Percentiles rank a stretch among this genome's conserved stretches.
Conservation (phyloP, 208 protist genomes). For the Acanthamoeba castellanii region DNA sequence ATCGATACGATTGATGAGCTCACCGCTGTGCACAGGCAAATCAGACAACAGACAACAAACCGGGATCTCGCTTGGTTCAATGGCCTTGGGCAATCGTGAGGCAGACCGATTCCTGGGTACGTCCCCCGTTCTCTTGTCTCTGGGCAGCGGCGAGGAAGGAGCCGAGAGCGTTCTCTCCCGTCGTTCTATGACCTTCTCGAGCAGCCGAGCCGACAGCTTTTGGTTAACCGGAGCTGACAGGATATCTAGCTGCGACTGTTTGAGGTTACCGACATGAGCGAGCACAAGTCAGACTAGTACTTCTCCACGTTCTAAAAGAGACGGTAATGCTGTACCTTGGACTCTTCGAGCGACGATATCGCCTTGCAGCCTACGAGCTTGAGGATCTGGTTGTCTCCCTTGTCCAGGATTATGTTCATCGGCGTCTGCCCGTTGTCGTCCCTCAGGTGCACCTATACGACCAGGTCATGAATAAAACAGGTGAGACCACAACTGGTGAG, state of each 20-base stretch:
- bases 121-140: not conserved
- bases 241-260: slow-evolving; percentile 1
- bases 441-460: slow-evolving; percentile 34
- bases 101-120: not conserved
- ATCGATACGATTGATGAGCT: not conserved
- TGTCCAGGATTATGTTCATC: slow-evolving; percentile 64
- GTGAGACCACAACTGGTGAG: not conserved
- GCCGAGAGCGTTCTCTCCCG: not conserved
- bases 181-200: not conserved
- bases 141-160: not conserved
- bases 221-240: not conserved
- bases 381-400: slow-evolving; percentile 68
- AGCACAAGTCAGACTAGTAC: not conserved
- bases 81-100: not conserved
- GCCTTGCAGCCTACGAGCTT: slow-evolving; percentile 64
- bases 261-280: not conserved
- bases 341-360: slow-evolving; percentile 21
- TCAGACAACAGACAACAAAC: too few relatives aligned
- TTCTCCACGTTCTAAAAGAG: too few relatives aligned
- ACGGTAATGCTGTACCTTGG: not conserved
- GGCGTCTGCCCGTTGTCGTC: slow-evolving; percentile 38
- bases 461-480: not conserved
- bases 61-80: not conserved
- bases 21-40: not conserved
- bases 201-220: not conserved